Conservation (phyloP, 2,329 filamentous ascomycete genomes). For the Periconia sp. region DNA sequence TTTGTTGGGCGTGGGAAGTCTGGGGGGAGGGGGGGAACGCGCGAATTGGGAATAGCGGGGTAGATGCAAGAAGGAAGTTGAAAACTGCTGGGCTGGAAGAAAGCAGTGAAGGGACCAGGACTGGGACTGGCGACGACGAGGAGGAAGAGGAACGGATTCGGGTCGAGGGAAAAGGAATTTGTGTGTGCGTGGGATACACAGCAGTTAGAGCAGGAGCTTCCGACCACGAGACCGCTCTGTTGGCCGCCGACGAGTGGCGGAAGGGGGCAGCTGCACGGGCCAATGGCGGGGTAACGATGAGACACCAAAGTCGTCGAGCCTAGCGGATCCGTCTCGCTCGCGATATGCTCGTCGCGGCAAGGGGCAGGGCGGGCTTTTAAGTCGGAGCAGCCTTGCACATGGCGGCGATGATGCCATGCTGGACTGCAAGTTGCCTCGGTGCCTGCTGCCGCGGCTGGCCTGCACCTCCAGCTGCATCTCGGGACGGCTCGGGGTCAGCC, state of each 20-base stretch:
- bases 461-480: too few relatives aligned
- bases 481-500: conserved; percentile 18
- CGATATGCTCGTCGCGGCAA: too few relatives aligned
- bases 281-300: conserved; percentile 33
- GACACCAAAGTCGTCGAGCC: too few relatives aligned
- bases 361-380: too few relatives aligned
- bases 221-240: conserved; percentile 35
- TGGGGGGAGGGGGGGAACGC: conserved; percentile 22
- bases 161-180: conserved; percentile 12
- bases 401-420: conserved; percentile 24
- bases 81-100: conserved; percentile 12
- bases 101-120: not conserved
- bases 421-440: conserved; percentile 31
- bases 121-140: conserved; percentile 1
- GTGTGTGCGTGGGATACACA: conserved; percentile 24
- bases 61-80: conserved; percentile 26
- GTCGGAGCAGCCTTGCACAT: too few relatives aligned
- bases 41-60: conserved; percentile 11
- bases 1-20: conserved; percentile 29
- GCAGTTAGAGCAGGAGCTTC: conserved; percentile 30
- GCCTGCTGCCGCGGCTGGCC: conserved; percentile 10
- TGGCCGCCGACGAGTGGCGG: conserved; percentile 27
- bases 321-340: too few relatives aligned
- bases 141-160: conserved; percentile 9
- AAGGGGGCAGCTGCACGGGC: conserved; percentile 30